A percentile compares a stretch with the other conserved stretches of the same genome.
Conservation (phyloP, 1,284 basidiomycete species). For the Paramarasmius palmivorus region DNA sequence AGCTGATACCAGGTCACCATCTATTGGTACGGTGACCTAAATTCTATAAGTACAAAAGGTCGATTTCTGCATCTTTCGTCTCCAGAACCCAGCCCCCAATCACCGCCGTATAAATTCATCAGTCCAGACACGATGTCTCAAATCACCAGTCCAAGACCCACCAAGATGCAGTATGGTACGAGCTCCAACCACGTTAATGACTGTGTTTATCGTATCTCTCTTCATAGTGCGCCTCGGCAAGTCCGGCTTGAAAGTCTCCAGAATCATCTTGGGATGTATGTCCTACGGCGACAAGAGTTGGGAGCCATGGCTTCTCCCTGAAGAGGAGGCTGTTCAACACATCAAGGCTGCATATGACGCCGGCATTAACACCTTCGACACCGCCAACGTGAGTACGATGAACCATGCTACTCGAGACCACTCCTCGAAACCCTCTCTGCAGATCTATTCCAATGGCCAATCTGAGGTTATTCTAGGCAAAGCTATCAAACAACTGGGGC, state of each 20-base stretch:
- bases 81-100: no score
- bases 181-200: no score
- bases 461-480: slow-evolving; percentile 78
- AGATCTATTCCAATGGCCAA: slow-evolving; percentile 71
- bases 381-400: slow-evolving; percentile 45
- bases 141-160: no score
- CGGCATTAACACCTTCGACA: slow-evolving; percentile 73
- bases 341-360: slow-evolving; percentile 60
- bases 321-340: slow-evolving; percentile 59
- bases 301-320: slow-evolving; percentile 56
- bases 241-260: slow-evolving; percentile 54
- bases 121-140: no score
- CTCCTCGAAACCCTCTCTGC: neutral
- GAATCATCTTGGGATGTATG: slow-evolving; percentile 49
- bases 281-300: slow-evolving; percentile 46
- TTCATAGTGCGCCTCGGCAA: slow-evolving; percentile 45
- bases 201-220: no score
- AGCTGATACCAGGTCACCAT: no score
- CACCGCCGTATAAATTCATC: no score
- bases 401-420: neutral
- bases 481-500: slow-evolving; percentile 70
- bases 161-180: no score
- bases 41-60: no score
- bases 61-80: no score
- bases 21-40: no score